phyloP scores from a whole-genome alignment of 164 flowering plant species.

The Vitis cinerea region DNA sequence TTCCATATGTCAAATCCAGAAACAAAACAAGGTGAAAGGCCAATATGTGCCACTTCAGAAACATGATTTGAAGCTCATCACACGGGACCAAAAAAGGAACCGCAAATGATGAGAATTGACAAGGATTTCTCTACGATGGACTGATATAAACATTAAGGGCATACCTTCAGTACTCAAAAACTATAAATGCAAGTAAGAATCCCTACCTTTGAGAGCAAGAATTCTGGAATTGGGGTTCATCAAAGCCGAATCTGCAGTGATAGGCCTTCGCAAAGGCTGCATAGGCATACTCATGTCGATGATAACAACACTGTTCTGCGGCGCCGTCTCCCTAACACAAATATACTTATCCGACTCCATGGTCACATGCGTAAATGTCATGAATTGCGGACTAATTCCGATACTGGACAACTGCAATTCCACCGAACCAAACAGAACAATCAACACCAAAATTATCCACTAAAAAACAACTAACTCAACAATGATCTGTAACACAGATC shows the following conservation, averaged over 20 bases:
- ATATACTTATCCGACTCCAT: constrained; percentile 94
- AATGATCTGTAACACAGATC: background rate
- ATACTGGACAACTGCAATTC: constrained; percentile 52
- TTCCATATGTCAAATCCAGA: too few relatives aligned
- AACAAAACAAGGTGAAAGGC: too few relatives aligned
- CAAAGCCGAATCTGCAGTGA: constrained; percentile 96
- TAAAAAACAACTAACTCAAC: background rate
- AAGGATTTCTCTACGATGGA: too few relatives aligned
- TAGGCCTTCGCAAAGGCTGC: constrained; percentile 97
- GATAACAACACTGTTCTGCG: constrained; percentile 94
- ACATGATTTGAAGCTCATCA: too few relatives aligned
- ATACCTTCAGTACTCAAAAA: too few relatives aligned
- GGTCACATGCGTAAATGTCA: constrained; percentile 86
- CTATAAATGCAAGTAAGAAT: background rate
- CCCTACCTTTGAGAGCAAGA: constrained; percentile 91
- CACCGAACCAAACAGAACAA: constrained; percentile 2
- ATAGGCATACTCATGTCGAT: constrained; percentile 97
- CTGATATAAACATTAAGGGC: too few relatives aligned
- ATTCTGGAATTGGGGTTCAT: constrained; percentile 96
- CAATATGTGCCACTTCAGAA: too few relatives aligned
- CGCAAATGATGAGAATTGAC: too few relatives aligned
- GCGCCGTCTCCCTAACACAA: constrained; percentile 71
- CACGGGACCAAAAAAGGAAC: too few relatives aligned
- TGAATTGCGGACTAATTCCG: constrained; percentile 76
- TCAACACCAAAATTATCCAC: constrained; percentile 1